These are phyloP conservation scores for Cochlearia excelsa DNA, from an alignment of 345 rosid genomes.

Conservation along the genomic window DNA sequence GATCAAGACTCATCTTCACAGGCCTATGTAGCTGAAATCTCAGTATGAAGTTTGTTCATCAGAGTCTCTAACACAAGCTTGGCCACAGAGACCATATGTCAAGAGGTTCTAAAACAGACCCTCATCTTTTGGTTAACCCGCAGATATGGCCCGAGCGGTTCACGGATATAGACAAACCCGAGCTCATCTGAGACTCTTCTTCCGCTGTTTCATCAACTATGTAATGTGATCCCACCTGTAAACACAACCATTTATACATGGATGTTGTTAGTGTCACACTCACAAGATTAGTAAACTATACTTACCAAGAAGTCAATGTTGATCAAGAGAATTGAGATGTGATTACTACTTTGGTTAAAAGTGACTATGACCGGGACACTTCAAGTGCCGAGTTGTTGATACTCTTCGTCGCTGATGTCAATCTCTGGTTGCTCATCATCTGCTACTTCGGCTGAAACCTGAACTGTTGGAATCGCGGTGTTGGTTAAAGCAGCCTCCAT, in stretches of 20 bases:
- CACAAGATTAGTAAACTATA: neutral
- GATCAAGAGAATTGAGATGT: neutral
- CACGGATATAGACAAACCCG: slow-evolving; percentile 75
- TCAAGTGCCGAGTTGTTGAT: slow-evolving; percentile 79
- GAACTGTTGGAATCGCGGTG: slow-evolving; percentile 79
- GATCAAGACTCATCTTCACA: slow-evolving; percentile 26
- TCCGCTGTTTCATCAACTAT: slow-evolving; percentile 89
- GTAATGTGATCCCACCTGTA: slow-evolving; percentile 67
- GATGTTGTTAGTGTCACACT: neutral
- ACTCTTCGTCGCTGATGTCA: slow-evolving; percentile 93
- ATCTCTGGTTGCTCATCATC: slow-evolving; percentile 83
- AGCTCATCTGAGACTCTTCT: slow-evolving; percentile 94
- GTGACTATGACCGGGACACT: slow-evolving; percentile 70
- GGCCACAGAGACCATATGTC: slow-evolving; percentile 81
- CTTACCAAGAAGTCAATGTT: too few relatives aligned
- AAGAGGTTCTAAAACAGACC: slow-evolving; percentile 75
- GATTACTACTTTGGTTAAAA: slow-evolving; percentile 57
- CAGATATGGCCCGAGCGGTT: slow-evolving; percentile 70
- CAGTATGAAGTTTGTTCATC: slow-evolving; percentile 61
- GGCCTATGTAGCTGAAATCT: slow-evolving; percentile 75
- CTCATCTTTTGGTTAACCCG: slow-evolving; percentile 80
- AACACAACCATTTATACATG: neutral
- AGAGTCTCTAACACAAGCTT: slow-evolving; percentile 60
- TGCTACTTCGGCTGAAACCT: slow-evolving; percentile 50
- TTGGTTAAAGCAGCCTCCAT: slow-evolving; percentile 89